Evolutionary conservation across 768 basidiomycete genomes (phyloP).

Genomic region (Kwoniella mangroviensis): DNA sequence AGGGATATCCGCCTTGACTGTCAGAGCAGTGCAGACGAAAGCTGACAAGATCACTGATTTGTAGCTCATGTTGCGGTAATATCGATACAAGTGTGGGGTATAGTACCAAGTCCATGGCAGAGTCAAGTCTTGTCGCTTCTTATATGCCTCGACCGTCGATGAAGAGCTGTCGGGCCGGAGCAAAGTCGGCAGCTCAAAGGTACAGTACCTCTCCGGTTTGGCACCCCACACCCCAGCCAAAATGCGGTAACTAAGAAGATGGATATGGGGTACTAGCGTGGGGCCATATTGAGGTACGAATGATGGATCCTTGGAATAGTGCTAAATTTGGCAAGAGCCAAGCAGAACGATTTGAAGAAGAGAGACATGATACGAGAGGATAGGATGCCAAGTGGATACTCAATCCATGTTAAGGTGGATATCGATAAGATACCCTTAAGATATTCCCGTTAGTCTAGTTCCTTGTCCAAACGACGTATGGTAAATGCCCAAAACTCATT

Average conservation of each 20-base stretch:
- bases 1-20: constrained; percentile 7
- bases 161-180: neutral
- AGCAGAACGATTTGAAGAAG: neutral
- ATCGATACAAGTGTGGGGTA: neutral
- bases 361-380: neutral
- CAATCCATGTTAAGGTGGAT: neutral
- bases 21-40: neutral
- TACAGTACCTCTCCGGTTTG: neutral
- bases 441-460: neutral
- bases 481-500: too few relatives aligned
- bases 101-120: neutral
- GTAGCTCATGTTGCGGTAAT: neutral
- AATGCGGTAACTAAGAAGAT: neutral
- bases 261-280: neutral
- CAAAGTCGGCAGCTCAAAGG: neutral
- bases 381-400: constrained; percentile 3
- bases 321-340: neutral
- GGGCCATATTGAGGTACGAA: neutral
- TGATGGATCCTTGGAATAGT: neutral
- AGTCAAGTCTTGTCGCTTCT: too few relatives aligned
- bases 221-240: too few relatives aligned
- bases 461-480: neutral
- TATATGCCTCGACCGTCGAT: neutral
- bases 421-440: constrained; percentile 15
- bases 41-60: neutral